Base-by-base conservation (phyloP, 73 alveolate species). In the Paramecium octaurelia region DNA sequence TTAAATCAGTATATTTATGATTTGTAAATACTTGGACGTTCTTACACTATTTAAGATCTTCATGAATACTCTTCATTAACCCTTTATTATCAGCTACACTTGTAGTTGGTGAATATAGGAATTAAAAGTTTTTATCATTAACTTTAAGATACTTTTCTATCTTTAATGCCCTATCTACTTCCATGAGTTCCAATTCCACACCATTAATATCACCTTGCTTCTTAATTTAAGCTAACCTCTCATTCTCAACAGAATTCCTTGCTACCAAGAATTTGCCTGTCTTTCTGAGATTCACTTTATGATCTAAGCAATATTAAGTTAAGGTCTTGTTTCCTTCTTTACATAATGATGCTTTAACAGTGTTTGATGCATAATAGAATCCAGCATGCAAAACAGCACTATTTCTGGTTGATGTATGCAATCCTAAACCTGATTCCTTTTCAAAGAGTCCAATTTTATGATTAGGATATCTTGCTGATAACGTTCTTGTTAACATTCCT, bases 381-480 rank as follows among this genome's bases (percentile, higher is more conserved):
- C 99, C 99, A 12, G 98, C 98, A 92, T 97, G 99, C 14, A 97
- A 83, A 12, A 97, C 99, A 68, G 98, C 98, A 34, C 97, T 92
- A 69, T 96, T 96, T 68, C 98, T 92, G 1, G 98, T 97, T 12
- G 98, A 94, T 21, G 99, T 89, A 60, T 97, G 99, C 84, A 44
- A 46, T 10, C 98, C 97, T 9, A 96, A 92, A 16, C 85, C 71
- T 18, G 88, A 88, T 88, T 97, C 98, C 84, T 95, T 94, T 88
- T 97, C 99, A n/a, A 96, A 64, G 9, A 97, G 76, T 43, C 76
- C 70, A 31, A 97, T 95, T 21, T 64, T 93, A 7, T 92, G 92
- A 10, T 57, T 44, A 7, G 98, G 98, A 57, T 86, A 92, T 85
- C 75, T 59, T 5, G 58, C 43, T 64, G 95, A 57, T 21, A 97